phyloP scores from a whole-genome alignment of 352 stramenopile species.

The Globisporangium abappressorium region DNA sequence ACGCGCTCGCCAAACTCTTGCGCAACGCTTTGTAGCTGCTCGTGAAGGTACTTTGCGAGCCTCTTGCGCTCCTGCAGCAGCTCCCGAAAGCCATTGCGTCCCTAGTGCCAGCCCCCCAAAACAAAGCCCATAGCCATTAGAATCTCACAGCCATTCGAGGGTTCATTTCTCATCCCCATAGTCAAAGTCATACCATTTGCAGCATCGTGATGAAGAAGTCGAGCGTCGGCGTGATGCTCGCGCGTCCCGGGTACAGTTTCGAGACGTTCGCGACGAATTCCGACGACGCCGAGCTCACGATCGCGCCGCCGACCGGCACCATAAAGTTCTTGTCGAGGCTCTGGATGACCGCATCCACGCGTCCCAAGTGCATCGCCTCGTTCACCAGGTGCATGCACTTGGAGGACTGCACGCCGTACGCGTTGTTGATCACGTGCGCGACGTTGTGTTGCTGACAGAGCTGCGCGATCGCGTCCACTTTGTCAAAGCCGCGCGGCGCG shows the following conservation, averaged over 20 bases:
- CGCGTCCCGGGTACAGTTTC: conserved; percentile 95
- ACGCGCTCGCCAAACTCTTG: conserved; percentile 88
- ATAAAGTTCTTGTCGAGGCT: conserved; percentile 99
- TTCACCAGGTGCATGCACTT: conserved; percentile 93
- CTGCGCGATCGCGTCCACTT: conserved; percentile 91
- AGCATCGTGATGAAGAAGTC: conserved; percentile 99
- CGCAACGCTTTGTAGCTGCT: conserved; percentile 72
- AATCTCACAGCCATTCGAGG: neutral
- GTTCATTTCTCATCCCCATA: neutral
- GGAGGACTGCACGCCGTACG: conserved; percentile 97
- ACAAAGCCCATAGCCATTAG: neutral
- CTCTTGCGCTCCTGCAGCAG: conserved; percentile 87
- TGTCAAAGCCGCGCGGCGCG: conserved; percentile 94
- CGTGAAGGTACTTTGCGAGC: conserved; percentile 71
- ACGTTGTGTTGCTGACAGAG: conserved; percentile 81
- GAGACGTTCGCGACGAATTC: conserved; percentile 83
- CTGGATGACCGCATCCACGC: conserved; percentile 96
- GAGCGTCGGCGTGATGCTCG: conserved; percentile 91
- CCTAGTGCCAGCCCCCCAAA: conserved; percentile 20
- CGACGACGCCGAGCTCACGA: conserved; percentile 73
- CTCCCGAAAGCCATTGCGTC: conserved; percentile 79
- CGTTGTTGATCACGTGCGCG: conserved; percentile 98
- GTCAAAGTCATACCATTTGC: conserved; percentile 86
- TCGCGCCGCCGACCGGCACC: conserved; percentile 93
- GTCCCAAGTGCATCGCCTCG: conserved; percentile 82